Evolutionary conservation across 208 protist genomes (phyloP), one percentile per base, ranked within the genome.

Genomic region (Trichomonas vaginalis): DNA sequence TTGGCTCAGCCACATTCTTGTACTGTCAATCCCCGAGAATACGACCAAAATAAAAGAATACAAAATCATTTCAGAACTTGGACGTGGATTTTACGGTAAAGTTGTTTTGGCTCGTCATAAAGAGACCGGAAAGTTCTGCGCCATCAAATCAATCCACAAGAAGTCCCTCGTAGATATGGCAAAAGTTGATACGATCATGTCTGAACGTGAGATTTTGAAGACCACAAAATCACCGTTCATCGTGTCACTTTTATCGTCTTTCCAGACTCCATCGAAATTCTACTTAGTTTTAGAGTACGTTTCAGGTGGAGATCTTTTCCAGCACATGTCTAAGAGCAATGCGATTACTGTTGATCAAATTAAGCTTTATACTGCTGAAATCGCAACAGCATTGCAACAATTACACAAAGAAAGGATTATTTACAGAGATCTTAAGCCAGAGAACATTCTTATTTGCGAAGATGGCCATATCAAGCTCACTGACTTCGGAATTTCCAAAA

Each of bases 401-500:
- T 61, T 96, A 8, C 96, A 96, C 17, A 42, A 1, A 32, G 6
- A n/a, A 21, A 49, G n/a, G 17, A 80, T 95, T 32, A 47, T 95
- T 42, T 95, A 95, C 48, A 2, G 42, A n/a, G 96, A 96, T 23
- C 35, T 96, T 27, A 96, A 96, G 86, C 47, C 96, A 27, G 90
- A 96, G 32, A 96, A 96, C 40, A 95, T 96, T 49, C 35, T 96
- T 12, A 45, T 96, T 27, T 45, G 10, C 8, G 35, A 4, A 37
- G 35, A 32, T 47, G 96, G 96, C 12, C 96, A 96, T 82, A 88
- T 96, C 14, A 90, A 83, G 37, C 39, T 96, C 8, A 96, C 96
- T 2, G 96, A 96, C 32, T 95, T 96, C 42, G 96, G 96, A 21
- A 37, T 96, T 12, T 88, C 49, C 0, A 96, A 96, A 61, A 83